Percentiles rank a stretch among this genome's conserved stretches.
Conservation (phyloP, 139 green algal species). For the Chlorella sorokiniana region DNA sequence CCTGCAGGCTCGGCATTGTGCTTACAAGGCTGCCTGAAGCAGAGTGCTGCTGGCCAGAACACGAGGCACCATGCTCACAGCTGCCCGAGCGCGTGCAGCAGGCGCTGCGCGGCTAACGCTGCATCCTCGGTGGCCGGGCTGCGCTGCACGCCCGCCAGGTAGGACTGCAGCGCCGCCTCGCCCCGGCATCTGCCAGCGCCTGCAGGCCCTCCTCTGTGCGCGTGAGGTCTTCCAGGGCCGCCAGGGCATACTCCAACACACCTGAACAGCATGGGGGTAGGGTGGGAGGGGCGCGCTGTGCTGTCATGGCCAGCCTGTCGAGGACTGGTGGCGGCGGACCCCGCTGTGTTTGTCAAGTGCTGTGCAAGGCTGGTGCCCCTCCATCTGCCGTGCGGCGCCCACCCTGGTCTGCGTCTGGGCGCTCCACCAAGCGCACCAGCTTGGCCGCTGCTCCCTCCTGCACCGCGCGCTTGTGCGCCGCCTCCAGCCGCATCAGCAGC, state of each 20-base stretch:
- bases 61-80: too few relatives aligned
- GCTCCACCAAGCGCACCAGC: constrained; percentile 16
- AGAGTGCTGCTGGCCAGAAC: too few relatives aligned
- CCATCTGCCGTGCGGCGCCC: not conserved
- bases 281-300: not conserved
- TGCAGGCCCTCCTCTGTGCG: not conserved
- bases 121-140: constrained; percentile 8
- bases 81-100: constrained; percentile 2
- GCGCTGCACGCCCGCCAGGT: not conserved
- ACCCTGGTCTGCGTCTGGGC: not conserved
- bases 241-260: not conserved
- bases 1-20: too few relatives aligned
- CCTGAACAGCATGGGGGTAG: not conserved
- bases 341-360: too few relatives aligned
- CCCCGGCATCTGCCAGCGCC: not conserved
- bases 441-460: not conserved
- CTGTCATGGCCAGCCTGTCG: not conserved
- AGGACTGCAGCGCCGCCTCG: not conserved
- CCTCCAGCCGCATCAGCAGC: constrained; percentile 23
- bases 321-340: too few relatives aligned
- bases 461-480: constrained; percentile 3
- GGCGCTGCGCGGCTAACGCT: not conserved
- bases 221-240: not conserved
- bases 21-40: too few relatives aligned
- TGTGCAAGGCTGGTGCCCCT: too few relatives aligned